Base-by-base conservation (phyloP, 2,329 filamentous ascomycete species). In the Clathrospora elynae region DNA sequence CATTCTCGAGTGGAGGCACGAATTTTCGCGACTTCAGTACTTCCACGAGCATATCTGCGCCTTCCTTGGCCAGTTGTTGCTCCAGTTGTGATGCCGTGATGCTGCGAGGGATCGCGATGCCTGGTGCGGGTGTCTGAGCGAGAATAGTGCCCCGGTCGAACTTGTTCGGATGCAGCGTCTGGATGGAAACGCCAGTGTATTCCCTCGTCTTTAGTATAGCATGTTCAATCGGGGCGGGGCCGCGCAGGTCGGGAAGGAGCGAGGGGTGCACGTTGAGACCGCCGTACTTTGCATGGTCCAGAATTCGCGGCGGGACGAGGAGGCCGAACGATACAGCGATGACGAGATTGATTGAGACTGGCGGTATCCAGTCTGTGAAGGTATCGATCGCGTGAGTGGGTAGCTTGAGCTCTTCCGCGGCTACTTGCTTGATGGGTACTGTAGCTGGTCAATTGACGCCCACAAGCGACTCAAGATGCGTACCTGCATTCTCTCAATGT, bases 211-310 rank as follows among this genome's bases (percentile, higher is more conserved):
- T 73, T 10, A 97, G 76, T 23, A 97, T 77, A n/a, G 88, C 83
- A 68, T 91, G 87, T 51, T 95, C 87, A 10, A 99, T 77, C 0
- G 93, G 93, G 2, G 93, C 89, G 8, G 93, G 82, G 2, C 93
- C 93, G 44, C 87, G 85, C 46, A 96, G 83, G 65, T 93, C 86
- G 3, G 91, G 92, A 10, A 99, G 79, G 18, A 96, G 73, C 1
- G 92, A 97, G 1, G 93, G 93, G 63, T 99, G 93, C 2, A 99
- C 79, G 69, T 99, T 99, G 3, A 99, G 73, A 0, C 93, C 93
- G 29, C 91, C 91, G 71, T 95, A 96, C 57, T 80, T 82, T 16
- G 87, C 82, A 1, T 73, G 73, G 14, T 74, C 74, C 14, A 99
- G 75, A 11, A 97, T 82, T 4, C 89, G 79, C 1, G 80, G 78